Percentiles rank a stretch among this genome's conserved stretches.
phyloP scores from a whole-genome alignment of 2,329 filamentous ascomycete species.

The Diaporthe sp. region DNA sequence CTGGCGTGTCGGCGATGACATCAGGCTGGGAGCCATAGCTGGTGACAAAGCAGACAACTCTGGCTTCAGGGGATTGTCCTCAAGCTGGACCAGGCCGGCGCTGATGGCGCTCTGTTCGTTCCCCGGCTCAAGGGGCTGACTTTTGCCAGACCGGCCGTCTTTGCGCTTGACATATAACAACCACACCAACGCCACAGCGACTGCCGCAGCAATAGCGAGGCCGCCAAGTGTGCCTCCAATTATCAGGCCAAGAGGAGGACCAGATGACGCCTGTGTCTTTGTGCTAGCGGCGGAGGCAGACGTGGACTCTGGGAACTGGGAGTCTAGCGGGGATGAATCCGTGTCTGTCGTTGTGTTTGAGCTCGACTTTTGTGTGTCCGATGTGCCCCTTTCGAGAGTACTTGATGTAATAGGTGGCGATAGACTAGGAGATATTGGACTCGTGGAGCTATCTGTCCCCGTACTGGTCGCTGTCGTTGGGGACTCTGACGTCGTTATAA shows the following conservation, averaged over 20 bases:
- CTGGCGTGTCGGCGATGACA: background rate
- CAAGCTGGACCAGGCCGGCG: background rate
- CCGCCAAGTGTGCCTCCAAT: background rate
- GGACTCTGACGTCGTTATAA: background rate
- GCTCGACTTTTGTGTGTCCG: background rate
- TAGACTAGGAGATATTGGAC: too few species aligned
- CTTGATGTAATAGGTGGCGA: background rate
- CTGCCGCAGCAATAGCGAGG: background rate
- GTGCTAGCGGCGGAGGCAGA: background rate
- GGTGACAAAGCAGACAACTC: background rate
- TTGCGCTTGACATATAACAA: background rate
- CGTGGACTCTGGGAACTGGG: background rate
- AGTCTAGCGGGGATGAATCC: background rate
- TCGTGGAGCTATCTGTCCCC: too few species aligned
- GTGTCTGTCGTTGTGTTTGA: background rate
- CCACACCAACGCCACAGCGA: background rate
- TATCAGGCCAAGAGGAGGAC: background rate
- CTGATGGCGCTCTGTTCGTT: background rate
- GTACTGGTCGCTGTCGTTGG: background rate
- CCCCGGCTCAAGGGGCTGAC: background rate
- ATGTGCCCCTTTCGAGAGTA: background rate
- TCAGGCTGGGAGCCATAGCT: background rate
- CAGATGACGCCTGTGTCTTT: background rate
- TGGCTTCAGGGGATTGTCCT: background rate
- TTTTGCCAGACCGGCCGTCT: background rate